A percentile compares a stretch with the other conserved stretches of the same genome.
These are phyloP conservation scores for Pyricularia pennisetigena DNA, from an alignment of 2,329 filamentous ascomycete species.

Conservation along the genomic window DNA sequence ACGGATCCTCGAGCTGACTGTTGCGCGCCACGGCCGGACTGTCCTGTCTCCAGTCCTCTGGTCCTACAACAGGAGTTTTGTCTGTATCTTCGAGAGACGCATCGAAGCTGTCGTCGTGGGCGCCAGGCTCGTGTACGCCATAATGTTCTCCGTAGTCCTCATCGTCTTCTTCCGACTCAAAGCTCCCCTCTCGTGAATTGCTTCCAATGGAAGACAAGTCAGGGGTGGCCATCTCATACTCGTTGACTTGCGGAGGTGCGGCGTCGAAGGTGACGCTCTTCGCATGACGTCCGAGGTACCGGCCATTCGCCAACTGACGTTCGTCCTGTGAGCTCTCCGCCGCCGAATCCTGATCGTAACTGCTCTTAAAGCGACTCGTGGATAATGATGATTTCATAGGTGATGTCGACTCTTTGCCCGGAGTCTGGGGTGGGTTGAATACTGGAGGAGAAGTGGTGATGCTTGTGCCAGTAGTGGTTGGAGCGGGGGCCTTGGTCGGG, in stretches of 20 bases:
- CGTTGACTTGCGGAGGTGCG: constrained; percentile 86
- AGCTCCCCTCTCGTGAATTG: constrained; percentile 86
- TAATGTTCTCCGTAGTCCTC: constrained; percentile 43
- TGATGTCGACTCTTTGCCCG: constrained; percentile 63
- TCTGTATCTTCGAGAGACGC: constrained; percentile 90
- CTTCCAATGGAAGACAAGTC: constrained; percentile 88
- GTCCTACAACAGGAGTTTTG: constrained; percentile 95
- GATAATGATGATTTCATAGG: constrained; percentile 87
- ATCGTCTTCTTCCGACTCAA: constrained; percentile 71
- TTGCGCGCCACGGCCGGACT: constrained; percentile 27
- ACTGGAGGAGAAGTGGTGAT: constrained; percentile 12
- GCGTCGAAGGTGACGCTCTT: constrained; percentile 98
- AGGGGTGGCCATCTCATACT: constrained; percentile 96
- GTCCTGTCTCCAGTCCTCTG: constrained; percentile 88
- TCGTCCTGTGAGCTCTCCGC: constrained; percentile 52
- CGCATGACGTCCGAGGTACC: constrained; percentile 67
- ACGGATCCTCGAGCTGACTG: constrained; percentile 48
- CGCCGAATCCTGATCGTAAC: constrained; percentile 63
- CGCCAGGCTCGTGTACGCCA: constrained; percentile 44
- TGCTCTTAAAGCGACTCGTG: constrained; percentile 52
- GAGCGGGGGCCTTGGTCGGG: constrained; percentile 35
- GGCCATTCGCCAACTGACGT: constrained; percentile 51
- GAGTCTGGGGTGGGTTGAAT: constrained; percentile 29
- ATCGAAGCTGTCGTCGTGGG: constrained; percentile 84
- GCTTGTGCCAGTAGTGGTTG: constrained; percentile 19